These are phyloP conservation scores for Emydomyces testavorans DNA, from an alignment of 2,329 filamentous ascomycete species.

Conservation along the genomic window DNA sequence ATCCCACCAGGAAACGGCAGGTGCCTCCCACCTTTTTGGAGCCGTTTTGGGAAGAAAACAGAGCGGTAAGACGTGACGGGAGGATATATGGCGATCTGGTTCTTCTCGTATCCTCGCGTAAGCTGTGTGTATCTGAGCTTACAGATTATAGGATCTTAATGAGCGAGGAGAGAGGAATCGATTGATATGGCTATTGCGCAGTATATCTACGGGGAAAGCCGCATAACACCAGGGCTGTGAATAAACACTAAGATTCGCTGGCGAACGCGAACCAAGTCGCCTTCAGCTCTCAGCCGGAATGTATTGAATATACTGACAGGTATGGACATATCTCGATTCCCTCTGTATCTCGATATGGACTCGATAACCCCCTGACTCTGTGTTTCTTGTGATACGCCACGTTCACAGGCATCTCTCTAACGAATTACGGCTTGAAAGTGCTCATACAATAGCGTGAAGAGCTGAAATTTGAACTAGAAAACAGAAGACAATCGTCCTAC, in stretches of 20 bases:
- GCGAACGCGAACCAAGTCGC: too few species aligned
- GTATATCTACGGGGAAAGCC: not conserved
- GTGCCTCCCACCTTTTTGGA: conserved; percentile 12
- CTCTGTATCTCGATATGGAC: too few species aligned
- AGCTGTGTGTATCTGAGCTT: conserved; percentile 5
- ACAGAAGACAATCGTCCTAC: not conserved
- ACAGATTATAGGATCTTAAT: not conserved
- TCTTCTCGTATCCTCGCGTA: conserved; percentile 8
- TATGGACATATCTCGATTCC: too few species aligned
- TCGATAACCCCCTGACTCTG: too few species aligned
- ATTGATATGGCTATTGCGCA: conserved; percentile 7
- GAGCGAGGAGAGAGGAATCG: conserved; percentile 5
- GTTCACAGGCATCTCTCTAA: too few species aligned
- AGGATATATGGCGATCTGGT: not conserved
- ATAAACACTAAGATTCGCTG: not conserved
- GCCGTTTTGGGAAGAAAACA: conserved; percentile 5
- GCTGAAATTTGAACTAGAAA: too few species aligned
- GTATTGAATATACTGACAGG: too few species aligned
- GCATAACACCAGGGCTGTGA: not conserved
- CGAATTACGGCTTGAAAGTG: too few species aligned
- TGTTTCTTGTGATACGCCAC: too few species aligned
- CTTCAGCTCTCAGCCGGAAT: too few species aligned
- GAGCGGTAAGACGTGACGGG: conserved; percentile 1
- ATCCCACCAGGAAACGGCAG: not conserved
- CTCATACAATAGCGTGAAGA: too few species aligned